Evolutionary conservation across 495 filamentous ascomycete genomes (phyloP).

Genomic region (Terfezia boudieri): DNA sequence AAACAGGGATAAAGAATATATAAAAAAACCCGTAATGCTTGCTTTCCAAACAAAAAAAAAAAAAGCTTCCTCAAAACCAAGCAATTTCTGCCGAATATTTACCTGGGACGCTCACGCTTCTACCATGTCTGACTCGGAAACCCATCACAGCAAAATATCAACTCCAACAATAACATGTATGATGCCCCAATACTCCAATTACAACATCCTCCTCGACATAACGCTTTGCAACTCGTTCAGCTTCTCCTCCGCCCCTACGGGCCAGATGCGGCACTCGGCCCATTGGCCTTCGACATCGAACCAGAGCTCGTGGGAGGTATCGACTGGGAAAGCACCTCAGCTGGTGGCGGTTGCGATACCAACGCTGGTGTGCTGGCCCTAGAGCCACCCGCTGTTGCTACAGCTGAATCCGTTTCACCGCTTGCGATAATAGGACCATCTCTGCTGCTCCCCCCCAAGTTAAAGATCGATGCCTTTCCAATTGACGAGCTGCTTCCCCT

Average conservation of each 20-base stretch:
- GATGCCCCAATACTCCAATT: not conserved
- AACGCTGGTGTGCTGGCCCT: not conserved
- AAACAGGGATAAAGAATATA: no score
- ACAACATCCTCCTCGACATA: not conserved
- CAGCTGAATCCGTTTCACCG: not conserved
- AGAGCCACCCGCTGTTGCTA: not conserved
- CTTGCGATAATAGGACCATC: not conserved
- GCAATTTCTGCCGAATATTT: no score
- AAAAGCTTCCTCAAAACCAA: no score
- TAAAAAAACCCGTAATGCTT: no score
- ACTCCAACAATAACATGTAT: no score
- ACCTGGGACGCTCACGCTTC: no score
- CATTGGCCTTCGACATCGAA: not conserved
- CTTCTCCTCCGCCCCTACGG: not conserved
- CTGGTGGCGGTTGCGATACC: not conserved
- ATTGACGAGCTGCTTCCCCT: not conserved
- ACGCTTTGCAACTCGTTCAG: not conserved
- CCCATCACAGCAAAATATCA: no score
- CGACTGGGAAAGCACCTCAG: not conserved
- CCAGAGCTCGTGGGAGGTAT: not conserved
- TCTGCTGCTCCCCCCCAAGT: not conserved
- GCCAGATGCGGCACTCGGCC: not conserved
- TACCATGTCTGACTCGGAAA: no score
- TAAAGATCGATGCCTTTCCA: not conserved
- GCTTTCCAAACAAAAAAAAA: no score